These are phyloP conservation scores for Kodamaea leandrae DNA, from an alignment of 805 yeast genomes.

Conservation along the genomic window DNA sequence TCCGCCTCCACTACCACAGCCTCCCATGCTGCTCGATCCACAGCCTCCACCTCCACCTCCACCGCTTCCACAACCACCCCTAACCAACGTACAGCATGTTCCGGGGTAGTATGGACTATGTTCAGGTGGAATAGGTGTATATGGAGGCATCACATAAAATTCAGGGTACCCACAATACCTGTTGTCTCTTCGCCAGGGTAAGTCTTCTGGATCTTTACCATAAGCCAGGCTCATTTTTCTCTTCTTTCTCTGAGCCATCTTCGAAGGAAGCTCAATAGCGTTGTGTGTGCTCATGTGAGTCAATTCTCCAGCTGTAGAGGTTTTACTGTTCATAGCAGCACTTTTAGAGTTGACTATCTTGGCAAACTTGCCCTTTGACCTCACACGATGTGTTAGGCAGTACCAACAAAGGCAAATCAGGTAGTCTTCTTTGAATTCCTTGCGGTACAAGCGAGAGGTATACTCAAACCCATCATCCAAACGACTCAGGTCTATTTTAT, in stretches of 20 bases:
- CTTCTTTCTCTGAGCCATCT: not conserved
- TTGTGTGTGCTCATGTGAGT: too few species aligned
- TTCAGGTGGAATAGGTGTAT: not conserved
- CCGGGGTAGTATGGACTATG: not conserved
- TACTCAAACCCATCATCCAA: slow-evolving; percentile 9
- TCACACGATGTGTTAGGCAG: slow-evolving; percentile 1
- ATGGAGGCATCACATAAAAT: not conserved
- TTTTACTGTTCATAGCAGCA: too few species aligned
- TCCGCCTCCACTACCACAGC: not conserved
- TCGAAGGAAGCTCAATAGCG: slow-evolving; percentile 1
- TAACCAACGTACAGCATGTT: not conserved
- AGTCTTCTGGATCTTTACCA: too few species aligned
- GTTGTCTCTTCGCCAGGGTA: too few species aligned
- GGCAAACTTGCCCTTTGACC: not conserved
- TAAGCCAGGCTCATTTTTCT: not conserved
- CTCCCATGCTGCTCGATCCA: not conserved
- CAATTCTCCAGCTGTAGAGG: too few species aligned
- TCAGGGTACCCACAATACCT: too few species aligned
- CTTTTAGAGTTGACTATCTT: too few species aligned
- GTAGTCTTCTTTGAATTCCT: slow-evolving; percentile 10
- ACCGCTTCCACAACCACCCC: not conserved
- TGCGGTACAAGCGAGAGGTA: slow-evolving; percentile 12
- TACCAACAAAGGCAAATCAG: slow-evolving; percentile 12
- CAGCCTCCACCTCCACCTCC: not conserved
- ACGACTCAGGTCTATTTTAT: not conserved